Conservation (phyloP, 306 rosid species). For the Adenanthera pavonina region DNA sequence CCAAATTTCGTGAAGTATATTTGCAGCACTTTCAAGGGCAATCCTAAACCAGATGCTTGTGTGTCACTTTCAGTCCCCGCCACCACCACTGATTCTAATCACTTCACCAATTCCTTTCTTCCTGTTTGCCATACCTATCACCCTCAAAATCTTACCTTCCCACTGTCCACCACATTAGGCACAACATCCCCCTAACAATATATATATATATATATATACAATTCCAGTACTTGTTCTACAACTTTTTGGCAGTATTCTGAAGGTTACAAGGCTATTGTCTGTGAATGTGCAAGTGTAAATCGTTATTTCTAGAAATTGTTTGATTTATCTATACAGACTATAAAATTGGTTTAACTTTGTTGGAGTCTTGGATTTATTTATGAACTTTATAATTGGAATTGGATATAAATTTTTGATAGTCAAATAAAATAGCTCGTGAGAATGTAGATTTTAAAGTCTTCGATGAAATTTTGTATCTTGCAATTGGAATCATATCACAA, state of each 20-base stretch:
- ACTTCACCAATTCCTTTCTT: slow-evolving; percentile 32
- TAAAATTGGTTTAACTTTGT: background rate
- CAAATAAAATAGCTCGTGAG: background rate
- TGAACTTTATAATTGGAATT: background rate
- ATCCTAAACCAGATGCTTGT: slow-evolving; percentile 58
- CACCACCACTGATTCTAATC: slow-evolving; percentile 28
- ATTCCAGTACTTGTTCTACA: background rate
- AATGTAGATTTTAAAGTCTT: background rate
- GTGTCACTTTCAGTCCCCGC: slow-evolving; percentile 39
- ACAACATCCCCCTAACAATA: background rate
- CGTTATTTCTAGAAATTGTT: background rate
- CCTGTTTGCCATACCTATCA: slow-evolving; percentile 49
- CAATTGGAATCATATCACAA: no score
- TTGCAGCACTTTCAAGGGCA: slow-evolving; percentile 66
- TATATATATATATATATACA: background rate
- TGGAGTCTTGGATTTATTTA: background rate
- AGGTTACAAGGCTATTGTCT: background rate
- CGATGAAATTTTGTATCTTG: background rate
- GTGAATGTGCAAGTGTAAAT: background rate
- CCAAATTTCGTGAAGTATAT: slow-evolving; percentile 60
- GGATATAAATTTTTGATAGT: background rate
- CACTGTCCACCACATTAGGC: background rate
- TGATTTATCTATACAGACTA: background rate
- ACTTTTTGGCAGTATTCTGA: background rate
- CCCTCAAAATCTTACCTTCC: slow-evolving; percentile 42